These are phyloP conservation scores for Aspergillus sp. DNA, from an alignment of 2,329 filamentous ascomycete genomes.

Conservation along the genomic window DNA sequence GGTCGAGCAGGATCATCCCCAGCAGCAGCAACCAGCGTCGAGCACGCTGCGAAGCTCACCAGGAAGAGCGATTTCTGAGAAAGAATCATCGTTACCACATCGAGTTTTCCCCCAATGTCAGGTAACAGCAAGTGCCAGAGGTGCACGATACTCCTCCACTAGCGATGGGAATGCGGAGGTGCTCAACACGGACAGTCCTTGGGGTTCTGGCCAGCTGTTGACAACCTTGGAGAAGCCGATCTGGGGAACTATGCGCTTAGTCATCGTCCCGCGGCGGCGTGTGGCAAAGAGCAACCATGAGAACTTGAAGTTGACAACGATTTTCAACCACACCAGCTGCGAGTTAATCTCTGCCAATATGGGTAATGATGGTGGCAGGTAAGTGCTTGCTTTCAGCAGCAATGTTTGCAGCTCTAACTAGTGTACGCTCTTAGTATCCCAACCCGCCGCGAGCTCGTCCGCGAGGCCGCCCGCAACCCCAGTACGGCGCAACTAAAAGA, in stretches of 20 bases:
- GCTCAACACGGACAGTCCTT: slow-evolving; percentile 1
- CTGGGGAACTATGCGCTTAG: slow-evolving; percentile 27
- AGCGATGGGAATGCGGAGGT: slow-evolving; percentile 31
- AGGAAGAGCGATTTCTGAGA: slow-evolving; percentile 35
- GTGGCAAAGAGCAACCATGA: background rate
- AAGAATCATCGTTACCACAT: slow-evolving; percentile 41
- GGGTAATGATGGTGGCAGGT: slow-evolving; percentile 95
- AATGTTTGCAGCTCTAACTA: background rate
- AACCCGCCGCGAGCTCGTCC: slow-evolving; percentile 92
- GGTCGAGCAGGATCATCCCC: slow-evolving; percentile 67
- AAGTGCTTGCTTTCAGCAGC: slow-evolving; percentile 17
- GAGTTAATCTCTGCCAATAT: slow-evolving; percentile 51
- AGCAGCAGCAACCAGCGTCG: slow-evolving; percentile 39
- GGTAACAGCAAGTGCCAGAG: background rate
- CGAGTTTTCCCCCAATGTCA: slow-evolving; percentile 26
- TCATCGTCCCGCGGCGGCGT: slow-evolving; percentile 20
- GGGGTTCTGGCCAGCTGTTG: slow-evolving; percentile 41
- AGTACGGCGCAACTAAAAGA: slow-evolving; percentile 88
- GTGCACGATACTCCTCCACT: slow-evolving; percentile 4
- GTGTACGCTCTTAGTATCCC: slow-evolving; percentile 65
- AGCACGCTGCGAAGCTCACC: slow-evolving; percentile 36
- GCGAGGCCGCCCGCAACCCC: slow-evolving; percentile 79
- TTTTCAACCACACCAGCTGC: background rate
- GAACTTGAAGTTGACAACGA: background rate
- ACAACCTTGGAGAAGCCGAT: slow-evolving; percentile 26